Conservation (phyloP, 495 filamentous ascomycete genomes). For the Tricharina praecox region DNA sequence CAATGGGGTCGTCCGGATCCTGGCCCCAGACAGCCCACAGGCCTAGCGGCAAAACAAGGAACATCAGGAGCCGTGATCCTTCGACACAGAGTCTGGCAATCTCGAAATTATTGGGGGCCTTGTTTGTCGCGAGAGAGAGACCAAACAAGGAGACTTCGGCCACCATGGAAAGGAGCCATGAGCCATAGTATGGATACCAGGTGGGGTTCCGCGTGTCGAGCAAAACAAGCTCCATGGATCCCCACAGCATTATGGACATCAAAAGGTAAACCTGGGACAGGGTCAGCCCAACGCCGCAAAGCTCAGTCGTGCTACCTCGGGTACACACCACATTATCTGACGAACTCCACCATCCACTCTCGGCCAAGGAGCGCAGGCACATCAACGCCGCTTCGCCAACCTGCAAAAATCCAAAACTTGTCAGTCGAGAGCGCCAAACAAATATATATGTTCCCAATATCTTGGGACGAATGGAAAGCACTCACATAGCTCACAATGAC, state of each 20-base stretch:
- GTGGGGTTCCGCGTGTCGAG: constrained; percentile 34
- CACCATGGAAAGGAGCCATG: constrained; percentile 36
- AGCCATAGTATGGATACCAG: constrained; percentile 46
- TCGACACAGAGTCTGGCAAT: constrained; percentile 14
- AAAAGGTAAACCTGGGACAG: constrained; percentile 32
- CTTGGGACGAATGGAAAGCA: constrained; percentile 3
- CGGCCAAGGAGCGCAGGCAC: constrained; percentile 28
- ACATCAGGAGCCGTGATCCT: constrained; percentile 22
- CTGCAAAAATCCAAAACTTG: constrained; percentile 11
- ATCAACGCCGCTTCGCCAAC: constrained; percentile 31
- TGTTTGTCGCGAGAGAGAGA: constrained; percentile 13
- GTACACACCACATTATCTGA: constrained; percentile 32
- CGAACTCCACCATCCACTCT: constrained; percentile 32
- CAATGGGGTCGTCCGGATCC: constrained; percentile 11
- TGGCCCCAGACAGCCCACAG: constrained; percentile 16
- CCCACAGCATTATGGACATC: constrained; percentile 39
- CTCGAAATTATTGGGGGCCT: constrained; percentile 10
- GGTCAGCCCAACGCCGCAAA: background rate
- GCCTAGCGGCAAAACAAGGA: constrained; percentile 25
- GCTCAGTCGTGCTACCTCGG: background rate
- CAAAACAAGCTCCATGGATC: constrained; percentile 36
- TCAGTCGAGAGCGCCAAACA: too few species aligned
- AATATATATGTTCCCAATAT: too few species aligned
- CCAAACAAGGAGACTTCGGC: constrained; percentile 34
- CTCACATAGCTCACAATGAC: constrained; percentile 36